Evolutionary conservation across 2,329 filamentous ascomycete genomes (phyloP).

Genomic region (Aspergillus ochraceus): DNA sequence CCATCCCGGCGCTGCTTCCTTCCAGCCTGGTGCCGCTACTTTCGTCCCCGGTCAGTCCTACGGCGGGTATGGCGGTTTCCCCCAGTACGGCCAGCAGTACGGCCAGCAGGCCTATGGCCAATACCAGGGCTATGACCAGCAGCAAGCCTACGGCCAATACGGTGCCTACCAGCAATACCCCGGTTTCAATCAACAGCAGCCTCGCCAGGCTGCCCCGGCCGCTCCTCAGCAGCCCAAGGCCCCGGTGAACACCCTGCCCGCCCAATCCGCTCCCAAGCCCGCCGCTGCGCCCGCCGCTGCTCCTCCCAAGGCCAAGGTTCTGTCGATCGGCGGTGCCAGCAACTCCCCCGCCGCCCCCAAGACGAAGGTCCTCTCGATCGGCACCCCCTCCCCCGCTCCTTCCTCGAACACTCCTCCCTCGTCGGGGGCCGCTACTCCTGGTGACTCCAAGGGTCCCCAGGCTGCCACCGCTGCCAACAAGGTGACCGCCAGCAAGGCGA

Average conservation of each 20-base stretch:
- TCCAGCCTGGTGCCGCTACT: constrained; percentile 66
- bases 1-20: constrained; percentile 62
- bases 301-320: constrained; percentile 58
- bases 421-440: constrained; percentile 53
- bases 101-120: constrained; percentile 49
- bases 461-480: constrained; percentile 73
- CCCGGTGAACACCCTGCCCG: constrained; percentile 39
- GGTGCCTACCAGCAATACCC: constrained; percentile 29
- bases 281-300: constrained; percentile 39
- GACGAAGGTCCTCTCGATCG: constrained; percentile 77
- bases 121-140: constrained; percentile 48
- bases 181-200: constrained; percentile 39
- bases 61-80: constrained; percentile 58
- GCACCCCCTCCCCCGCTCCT: constrained; percentile 46
- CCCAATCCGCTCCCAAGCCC: constrained; percentile 49
- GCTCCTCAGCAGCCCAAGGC: constrained; percentile 41
- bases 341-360: constrained; percentile 50
- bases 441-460: constrained; percentile 44
- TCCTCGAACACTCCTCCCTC: constrained; percentile 41
- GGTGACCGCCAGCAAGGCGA: constrained; percentile 81
- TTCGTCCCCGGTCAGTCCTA: constrained; percentile 75
- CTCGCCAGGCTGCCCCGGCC: constrained; percentile 46
- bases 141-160: constrained; percentile 47
- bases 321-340: constrained; percentile 60
- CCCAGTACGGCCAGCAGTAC: constrained; percentile 51